These are phyloP conservation scores for Colletotrichum sidae DNA, from an alignment of 2,329 filamentous ascomycete species.

Conservation along the genomic window DNA sequence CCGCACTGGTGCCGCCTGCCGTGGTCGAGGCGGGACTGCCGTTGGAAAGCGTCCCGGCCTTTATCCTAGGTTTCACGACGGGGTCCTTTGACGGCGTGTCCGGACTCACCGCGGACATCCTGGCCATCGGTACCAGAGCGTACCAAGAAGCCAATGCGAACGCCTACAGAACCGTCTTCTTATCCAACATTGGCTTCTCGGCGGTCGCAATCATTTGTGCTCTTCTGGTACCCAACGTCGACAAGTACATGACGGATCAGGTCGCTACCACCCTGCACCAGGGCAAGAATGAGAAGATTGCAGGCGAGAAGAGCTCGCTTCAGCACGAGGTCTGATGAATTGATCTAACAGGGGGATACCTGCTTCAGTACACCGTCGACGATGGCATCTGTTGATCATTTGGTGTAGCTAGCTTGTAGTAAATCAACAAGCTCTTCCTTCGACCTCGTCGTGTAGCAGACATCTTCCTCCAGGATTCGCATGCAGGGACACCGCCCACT, in stretches of 20 bases:
- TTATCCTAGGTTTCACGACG: slow-evolving; percentile 47
- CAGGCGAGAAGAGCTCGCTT: slow-evolving; percentile 4
- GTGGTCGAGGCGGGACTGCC: slow-evolving; percentile 52
- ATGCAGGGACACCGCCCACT: no score
- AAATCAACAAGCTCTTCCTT: no score
- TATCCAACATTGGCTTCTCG: slow-evolving; percentile 50
- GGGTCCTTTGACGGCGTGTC: slow-evolving; percentile 45
- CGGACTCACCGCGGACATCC: slow-evolving; percentile 46
- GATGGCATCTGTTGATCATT: no score
- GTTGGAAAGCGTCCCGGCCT: slow-evolving; percentile 45
- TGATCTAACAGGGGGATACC: no score
- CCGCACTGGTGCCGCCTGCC: slow-evolving; percentile 46
- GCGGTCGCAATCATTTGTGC: slow-evolving; percentile 46
- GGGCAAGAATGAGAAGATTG: slow-evolving; percentile 39
- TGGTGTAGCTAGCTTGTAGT: no score
- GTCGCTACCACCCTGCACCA: slow-evolving; percentile 49
- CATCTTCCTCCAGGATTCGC: no score
- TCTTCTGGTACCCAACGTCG: slow-evolving; percentile 47
- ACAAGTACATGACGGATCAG: slow-evolving; percentile 46
- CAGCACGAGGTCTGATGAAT: no score
- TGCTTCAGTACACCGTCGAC: no score
- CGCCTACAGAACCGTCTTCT: slow-evolving; percentile 50
- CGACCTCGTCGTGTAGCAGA: no score
- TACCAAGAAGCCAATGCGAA: slow-evolving; percentile 48
- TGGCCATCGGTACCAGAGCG: slow-evolving; percentile 44